Base-by-base conservation (phyloP, 306 rosid genomes). In the Corylus avellana region DNA sequence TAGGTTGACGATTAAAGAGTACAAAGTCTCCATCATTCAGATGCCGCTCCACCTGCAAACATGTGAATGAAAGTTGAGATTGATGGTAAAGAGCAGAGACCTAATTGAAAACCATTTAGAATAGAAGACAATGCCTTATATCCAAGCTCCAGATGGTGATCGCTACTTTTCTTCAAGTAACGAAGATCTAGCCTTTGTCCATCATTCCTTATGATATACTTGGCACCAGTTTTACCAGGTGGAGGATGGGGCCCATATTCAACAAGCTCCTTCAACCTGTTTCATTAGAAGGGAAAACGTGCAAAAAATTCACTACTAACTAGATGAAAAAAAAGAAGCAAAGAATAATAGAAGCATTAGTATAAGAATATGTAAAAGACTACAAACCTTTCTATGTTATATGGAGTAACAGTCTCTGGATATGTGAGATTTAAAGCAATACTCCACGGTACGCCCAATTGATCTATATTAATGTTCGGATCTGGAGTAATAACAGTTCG, bases 181-280 rank as follows among this genome's bases (percentile, higher is more conserved):
- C 99, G 90, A 75, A 95, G 99, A 86, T 95, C 99, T 63, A 95
- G 99, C 90, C 99, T 86, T 84, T 95, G 99, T 42, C 99, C 99
- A 64, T 95, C 98, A 88, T 95, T 98, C 66, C 99, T 90, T 84
- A 95, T 95, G 70, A 95, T 95, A 81, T 95, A 95, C 90, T 93
- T 95, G 46, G 99, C 99, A 87, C 99, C 99, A 75, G 99, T 95
- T 93, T 95, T 95, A 59, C 99, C 99, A 29, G 99, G 98, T 1
- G 99, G 99, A 72, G 99, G 99, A 86, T 95, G 99, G 25, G 99
- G 98, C 35, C 99, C 99, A 47, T 93, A 86, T 84, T 95, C 98
- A 70, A 95, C 99, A 67, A 95, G 98, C 87, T 93, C 98, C 91
- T 95, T 95, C 84, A 95, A 86, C 80, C 99, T 95, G 86, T 42